phyloP scores from a whole-genome alignment of 805 yeast species.

The Candida adriatica region DNA sequence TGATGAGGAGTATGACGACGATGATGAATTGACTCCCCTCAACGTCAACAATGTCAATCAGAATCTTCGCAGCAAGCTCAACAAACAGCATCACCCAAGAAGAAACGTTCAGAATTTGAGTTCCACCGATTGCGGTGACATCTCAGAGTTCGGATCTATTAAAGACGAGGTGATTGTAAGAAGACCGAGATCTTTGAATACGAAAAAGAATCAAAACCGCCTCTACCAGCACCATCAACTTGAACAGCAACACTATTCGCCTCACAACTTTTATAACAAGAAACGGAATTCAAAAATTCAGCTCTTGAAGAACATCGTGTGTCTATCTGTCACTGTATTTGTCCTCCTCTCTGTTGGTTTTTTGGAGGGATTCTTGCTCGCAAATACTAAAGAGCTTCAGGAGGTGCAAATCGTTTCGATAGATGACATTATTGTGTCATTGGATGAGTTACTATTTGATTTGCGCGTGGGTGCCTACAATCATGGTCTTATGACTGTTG shows the following conservation, averaged over 20 bases:
- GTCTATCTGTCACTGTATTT: slow-evolving; percentile 30
- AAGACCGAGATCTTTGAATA: slow-evolving; percentile 6
- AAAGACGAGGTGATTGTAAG: slow-evolving; percentile 9
- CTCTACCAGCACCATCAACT: slow-evolving; percentile 10
- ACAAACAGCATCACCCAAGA: slow-evolving; percentile 24
- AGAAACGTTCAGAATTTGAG: slow-evolving; percentile 15
- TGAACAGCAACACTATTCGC: slow-evolving; percentile 30
- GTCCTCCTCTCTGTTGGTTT: slow-evolving; percentile 67
- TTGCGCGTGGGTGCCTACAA: slow-evolving; percentile 73
- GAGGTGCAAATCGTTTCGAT: slow-evolving; percentile 56
- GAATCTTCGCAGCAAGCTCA: slow-evolving; percentile 16
- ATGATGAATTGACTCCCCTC: slow-evolving; percentile 23
- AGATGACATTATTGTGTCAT: slow-evolving; percentile 67
- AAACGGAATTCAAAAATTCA: slow-evolving; percentile 24
- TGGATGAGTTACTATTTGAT: slow-evolving; percentile 80
- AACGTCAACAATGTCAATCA: slow-evolving; percentile 18
- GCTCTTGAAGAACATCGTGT: slow-evolving; percentile 28
- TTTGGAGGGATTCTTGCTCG: slow-evolving; percentile 74
- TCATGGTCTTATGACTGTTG: slow-evolving; percentile 75
- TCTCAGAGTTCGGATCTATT: slow-evolving; percentile 3
- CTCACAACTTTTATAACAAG: slow-evolving; percentile 39
- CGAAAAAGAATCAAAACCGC: slow-evolving; percentile 19
- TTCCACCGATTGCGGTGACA: slow-evolving; percentile 12
- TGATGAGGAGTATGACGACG: slow-evolving; percentile 23
- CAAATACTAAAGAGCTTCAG: slow-evolving; percentile 78